Evolutionary conservation across 371 early-diverging fungal genomes (phyloP).

Genomic region (Rhizopus sp.): DNA sequence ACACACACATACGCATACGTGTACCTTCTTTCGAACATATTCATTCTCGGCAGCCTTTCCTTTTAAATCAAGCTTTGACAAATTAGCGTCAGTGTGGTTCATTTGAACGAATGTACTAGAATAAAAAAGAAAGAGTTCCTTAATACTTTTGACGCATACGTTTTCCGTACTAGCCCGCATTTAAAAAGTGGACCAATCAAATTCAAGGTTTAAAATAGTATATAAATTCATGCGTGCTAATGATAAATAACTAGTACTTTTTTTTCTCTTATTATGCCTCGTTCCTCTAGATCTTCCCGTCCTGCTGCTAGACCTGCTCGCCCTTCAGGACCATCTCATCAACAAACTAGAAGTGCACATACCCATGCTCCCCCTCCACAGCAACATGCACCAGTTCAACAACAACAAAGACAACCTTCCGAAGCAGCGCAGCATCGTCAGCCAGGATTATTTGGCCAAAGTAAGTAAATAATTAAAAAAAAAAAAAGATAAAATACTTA

Average conservation of each 20-base stretch:
- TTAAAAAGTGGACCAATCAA: background rate
- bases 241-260: background rate
- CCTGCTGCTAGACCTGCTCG: conserved; percentile 52
- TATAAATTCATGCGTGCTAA: background rate
- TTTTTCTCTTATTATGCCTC: conserved; percentile 19
- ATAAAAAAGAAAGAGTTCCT: background rate
- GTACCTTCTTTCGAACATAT: conserved; percentile 43
- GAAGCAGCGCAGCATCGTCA: conserved; percentile 48
- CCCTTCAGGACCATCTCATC: conserved; percentile 54
- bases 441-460: conserved; percentile 79
- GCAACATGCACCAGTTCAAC: conserved; percentile 30
- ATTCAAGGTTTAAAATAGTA: background rate
- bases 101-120: background rate
- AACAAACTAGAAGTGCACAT: conserved; percentile 67
- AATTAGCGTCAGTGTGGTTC: background rate
- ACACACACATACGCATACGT: background rate
- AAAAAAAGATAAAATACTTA: background rate
- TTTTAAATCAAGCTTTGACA: conserved; percentile 26
- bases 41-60: conserved; percentile 43
- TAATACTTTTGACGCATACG: conserved; percentile 2
- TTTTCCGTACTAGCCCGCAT: background rate
- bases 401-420: conserved; percentile 34
- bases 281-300: conserved; percentile 32
- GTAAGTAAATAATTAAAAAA: conserved; percentile 22
- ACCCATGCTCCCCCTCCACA: conserved; percentile 62